Conservation (phyloP, 1,284 basidiomycete genomes). For the Boletus smithii region DNA sequence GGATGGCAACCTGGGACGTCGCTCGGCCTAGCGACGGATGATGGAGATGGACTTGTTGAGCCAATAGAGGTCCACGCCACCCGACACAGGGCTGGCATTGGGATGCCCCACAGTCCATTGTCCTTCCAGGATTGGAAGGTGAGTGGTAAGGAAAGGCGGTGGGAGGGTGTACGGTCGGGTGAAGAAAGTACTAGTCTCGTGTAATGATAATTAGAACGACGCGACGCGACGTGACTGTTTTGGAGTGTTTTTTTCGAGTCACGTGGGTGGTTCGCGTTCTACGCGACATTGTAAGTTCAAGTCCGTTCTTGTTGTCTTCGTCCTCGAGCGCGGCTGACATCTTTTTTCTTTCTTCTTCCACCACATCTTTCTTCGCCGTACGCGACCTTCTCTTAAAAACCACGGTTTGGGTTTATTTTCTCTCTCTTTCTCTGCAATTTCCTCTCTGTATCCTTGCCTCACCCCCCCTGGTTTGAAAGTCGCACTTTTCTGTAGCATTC, state of each 20-base stretch:
- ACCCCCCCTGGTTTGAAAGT: constrained; percentile 9
- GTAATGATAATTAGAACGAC: neutral
- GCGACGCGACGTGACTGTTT: constrained; percentile 37
- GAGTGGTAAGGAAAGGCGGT: constrained; percentile 32
- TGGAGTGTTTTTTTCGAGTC: constrained; percentile 29
- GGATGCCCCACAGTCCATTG: constrained; percentile 30
- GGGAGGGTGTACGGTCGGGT: too few species aligned
- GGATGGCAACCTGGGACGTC: constrained; percentile 69
- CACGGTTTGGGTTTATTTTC: constrained; percentile 17
- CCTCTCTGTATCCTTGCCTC: constrained; percentile 22
- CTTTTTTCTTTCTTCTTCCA: constrained; percentile 11
- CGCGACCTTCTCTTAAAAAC: constrained; percentile 14
- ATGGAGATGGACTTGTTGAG: constrained; percentile 45
- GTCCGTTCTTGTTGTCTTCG: constrained; percentile 10
- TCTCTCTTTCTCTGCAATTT: constrained; percentile 25
- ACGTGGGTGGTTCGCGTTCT: constrained; percentile 37
- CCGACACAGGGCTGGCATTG: constrained; percentile 52
- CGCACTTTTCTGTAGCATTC: constrained; percentile 31
- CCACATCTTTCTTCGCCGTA: neutral
- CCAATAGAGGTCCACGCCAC: constrained; percentile 50
- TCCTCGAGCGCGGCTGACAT: constrained; percentile 31
- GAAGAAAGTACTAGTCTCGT: too few species aligned
- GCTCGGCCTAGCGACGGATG: constrained; percentile 41
- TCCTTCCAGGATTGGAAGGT: constrained; percentile 22
- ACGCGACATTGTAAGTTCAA: constrained; percentile 27